These are phyloP conservation scores for Gracilaria domingensis DNA, from an alignment of 23 red algal species.

Conservation along the genomic window DNA sequence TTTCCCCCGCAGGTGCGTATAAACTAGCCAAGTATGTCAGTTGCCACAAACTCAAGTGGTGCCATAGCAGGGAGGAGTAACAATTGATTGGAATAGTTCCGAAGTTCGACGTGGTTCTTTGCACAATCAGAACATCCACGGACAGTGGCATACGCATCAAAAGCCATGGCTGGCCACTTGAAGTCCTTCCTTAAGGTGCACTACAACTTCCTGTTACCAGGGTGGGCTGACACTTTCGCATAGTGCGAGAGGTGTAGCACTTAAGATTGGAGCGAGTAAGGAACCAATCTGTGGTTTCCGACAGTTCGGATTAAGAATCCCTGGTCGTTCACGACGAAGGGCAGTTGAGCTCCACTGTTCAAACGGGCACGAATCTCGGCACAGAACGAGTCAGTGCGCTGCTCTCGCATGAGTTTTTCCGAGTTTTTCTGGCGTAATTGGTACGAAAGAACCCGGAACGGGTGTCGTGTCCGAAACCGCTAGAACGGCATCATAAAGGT, in stretches of 20 bases:
- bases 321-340: neutral
- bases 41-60: too few species aligned
- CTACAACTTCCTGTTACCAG: neutral
- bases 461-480: too few species aligned
- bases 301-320: neutral
- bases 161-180: slow-evolving; percentile 51
- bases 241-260: slow-evolving; percentile 11
- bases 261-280: neutral
- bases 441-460: too few species aligned
- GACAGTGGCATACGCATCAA: too few species aligned
- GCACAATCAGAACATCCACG: neutral
- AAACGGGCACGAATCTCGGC: too few species aligned
- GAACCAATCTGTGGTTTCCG: slow-evolving; percentile 15
- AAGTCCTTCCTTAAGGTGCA: slow-evolving; percentile 17
- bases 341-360: too few species aligned
- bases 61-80: neutral
- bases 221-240: slow-evolving; percentile 3
- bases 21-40: too few species aligned
- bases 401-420: too few species aligned
- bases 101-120: neutral
- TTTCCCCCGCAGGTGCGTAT: too few species aligned
- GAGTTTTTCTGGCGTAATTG: too few species aligned
- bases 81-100: slow-evolving; percentile 16
- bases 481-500: neutral
- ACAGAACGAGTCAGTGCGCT: too few species aligned